Base-by-base conservation (phyloP, 169 alveolate genomes). In the Theileria orientalis region DNA sequence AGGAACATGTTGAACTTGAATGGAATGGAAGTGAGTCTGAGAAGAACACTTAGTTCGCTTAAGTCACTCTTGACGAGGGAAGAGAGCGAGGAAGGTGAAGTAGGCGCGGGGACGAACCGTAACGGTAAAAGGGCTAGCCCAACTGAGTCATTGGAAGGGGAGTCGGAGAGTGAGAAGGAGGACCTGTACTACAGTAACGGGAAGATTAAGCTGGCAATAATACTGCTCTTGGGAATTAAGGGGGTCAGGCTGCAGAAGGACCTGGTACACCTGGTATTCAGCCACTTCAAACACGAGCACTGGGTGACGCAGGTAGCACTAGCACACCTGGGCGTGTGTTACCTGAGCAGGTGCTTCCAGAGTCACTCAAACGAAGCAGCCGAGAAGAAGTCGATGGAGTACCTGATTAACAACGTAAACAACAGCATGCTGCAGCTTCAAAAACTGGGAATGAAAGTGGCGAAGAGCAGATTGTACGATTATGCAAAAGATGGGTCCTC, bases 181-280 rank as follows among this genome's bases (percentile, higher is more conserved):
- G 60, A 49, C 23, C 9, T 56, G 2, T 56, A 56, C 66, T 37
- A 56, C 37, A 23, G 21, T 7, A 56, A 56, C 33, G 66, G 66
- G 13, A 56, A 56, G 66, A n/a, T 56, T 3, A 56, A 56, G 21
- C 13, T 56, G 66, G 32, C 29, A 29, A 27, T 56, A 27, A 23
- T 56, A 27, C 37, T 56, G 9, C 44, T 37, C 9, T 23, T 56
- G 32, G 42, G 60, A 1, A 16, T 49, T 16, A 49, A 14, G n/a
- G 60, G 60, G 1, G 60, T 49, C 25, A 16, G 19, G n/a, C 25
- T 49, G 19, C 14, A n/a, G 7, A 30, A 56, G 42, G 42, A 56
- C 2, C 16, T 56, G 7, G 14, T 56, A 29, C n/a, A 23, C 0
- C 16, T 56, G 32, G 37, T 56, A 21, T 3, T 19, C 14, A n/a